Evolutionary conservation across 1,139 yeast genomes (phyloP).

Genomic region (Geotrichum citri-aurantii): DNA sequence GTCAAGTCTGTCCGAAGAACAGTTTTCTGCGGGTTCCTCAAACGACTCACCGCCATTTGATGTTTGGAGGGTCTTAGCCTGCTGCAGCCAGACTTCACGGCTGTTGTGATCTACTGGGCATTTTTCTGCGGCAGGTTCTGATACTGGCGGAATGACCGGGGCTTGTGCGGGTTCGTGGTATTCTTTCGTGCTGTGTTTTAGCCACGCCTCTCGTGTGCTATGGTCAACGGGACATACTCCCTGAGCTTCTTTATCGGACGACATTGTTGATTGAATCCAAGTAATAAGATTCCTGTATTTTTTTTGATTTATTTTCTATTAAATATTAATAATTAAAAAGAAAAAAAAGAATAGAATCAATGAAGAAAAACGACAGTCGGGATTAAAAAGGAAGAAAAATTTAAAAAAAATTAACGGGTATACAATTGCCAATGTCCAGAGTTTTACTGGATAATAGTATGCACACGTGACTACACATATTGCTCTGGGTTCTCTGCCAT

Average conservation of each 20-base stretch:
- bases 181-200: constrained; percentile 7
- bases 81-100: constrained; percentile 52
- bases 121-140: constrained; percentile 19
- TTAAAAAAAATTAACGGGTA: neutral
- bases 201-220: constrained; percentile 20
- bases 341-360: neutral
- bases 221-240: constrained; percentile 21
- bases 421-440: neutral
- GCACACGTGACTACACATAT: neutral
- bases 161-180: constrained; percentile 5
- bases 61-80: constrained; percentile 21
- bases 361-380: neutral
- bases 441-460: neutral
- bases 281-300: neutral
- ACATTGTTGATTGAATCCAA: neutral
- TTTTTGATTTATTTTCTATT: neutral
- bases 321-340: neutral
- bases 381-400: constrained; percentile 1
- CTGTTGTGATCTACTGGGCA: constrained; percentile 37
- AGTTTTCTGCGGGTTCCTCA: constrained; percentile 21
- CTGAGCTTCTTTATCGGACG: constrained; percentile 4
- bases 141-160: neutral
- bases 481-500: constrained; percentile 20
- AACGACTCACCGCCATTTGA: constrained; percentile 21
- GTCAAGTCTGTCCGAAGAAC: constrained; percentile 32